Evolutionary conservation across 139 green algal genomes (phyloP).

Genomic region (Spirogloea muscicola): DNA sequence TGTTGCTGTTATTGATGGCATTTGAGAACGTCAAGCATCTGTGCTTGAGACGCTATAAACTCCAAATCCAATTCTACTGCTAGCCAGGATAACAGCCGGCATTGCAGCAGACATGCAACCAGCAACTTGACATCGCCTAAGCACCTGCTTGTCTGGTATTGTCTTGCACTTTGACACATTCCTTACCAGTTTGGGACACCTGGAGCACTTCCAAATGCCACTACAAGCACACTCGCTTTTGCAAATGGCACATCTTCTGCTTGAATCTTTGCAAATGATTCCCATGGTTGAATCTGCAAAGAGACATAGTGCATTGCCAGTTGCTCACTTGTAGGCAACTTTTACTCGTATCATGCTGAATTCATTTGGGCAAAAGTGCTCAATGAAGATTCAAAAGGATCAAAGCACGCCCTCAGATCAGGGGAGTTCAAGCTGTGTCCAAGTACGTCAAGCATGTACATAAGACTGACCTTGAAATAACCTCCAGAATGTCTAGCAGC

Average conservation of each 20-base stretch:
- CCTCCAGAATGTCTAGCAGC: too few relatives aligned
- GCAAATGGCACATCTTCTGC: background rate
- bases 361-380: too few relatives aligned
- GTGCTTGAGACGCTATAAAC: background rate
- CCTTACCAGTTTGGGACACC: conserved; percentile 82
- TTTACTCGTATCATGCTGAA: too few relatives aligned
- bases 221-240: conserved; percentile 62
- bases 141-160: background rate
- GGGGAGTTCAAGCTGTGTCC: too few relatives aligned
- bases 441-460: too few relatives aligned
- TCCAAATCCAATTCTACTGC: background rate
- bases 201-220: conserved; percentile 87
- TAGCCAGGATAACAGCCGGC: background rate
- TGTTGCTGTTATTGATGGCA: background rate
- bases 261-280: too few relatives aligned
- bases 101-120: background rate
- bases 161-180: background rate
- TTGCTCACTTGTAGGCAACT: too few relatives aligned
- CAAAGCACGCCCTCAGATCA: too few relatives aligned
- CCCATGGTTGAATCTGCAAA: conserved; percentile 21
- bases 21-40: background rate
- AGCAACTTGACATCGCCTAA: background rate
- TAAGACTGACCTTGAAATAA: too few relatives aligned
- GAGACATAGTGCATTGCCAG: too few relatives aligned
- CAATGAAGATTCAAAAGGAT: too few relatives aligned